These are phyloP conservation scores for Salicornia ramosissima DNA, from an alignment of 148 eudicot genomes.

Conservation along the genomic window DNA sequence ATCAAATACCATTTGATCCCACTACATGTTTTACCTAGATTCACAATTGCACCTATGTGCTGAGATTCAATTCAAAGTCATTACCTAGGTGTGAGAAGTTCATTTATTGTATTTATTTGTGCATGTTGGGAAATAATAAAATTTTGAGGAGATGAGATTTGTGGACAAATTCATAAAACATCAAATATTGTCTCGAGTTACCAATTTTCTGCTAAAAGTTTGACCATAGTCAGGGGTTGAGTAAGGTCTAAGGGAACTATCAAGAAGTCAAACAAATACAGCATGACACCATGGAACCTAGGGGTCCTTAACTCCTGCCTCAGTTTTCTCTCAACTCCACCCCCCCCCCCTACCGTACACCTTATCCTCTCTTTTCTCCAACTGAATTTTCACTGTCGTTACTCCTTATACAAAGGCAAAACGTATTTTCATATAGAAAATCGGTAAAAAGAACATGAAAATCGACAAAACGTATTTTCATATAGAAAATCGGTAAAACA, in stretches of 20 bases:
- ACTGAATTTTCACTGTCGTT: too few relatives aligned
- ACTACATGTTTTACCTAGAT: too few relatives aligned
- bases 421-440: background rate
- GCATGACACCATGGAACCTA: background rate
- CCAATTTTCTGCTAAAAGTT: background rate
- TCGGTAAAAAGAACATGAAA: conserved; percentile 1
- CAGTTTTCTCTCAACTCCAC: background rate
- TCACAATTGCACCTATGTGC: background rate
- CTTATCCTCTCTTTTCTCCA: too few relatives aligned
- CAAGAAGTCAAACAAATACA: background rate
- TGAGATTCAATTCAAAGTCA: background rate
- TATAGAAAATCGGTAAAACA: too few relatives aligned
- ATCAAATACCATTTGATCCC: background rate
- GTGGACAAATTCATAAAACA: background rate
- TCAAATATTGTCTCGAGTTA: background rate
- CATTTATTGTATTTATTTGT: background rate
- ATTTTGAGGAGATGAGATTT: background rate
- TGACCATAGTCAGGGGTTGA: background rate
- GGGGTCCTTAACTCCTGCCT: background rate
- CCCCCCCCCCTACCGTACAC: too few relatives aligned
- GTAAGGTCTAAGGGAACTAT: background rate
- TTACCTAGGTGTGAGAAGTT: background rate
- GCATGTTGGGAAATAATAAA: background rate
- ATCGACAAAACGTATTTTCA: background rate
- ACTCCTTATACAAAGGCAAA: background rate